Evolutionary conservation across 2,329 filamentous ascomycete genomes (phyloP).

Genomic region (Drechmeria coniospora): DNA sequence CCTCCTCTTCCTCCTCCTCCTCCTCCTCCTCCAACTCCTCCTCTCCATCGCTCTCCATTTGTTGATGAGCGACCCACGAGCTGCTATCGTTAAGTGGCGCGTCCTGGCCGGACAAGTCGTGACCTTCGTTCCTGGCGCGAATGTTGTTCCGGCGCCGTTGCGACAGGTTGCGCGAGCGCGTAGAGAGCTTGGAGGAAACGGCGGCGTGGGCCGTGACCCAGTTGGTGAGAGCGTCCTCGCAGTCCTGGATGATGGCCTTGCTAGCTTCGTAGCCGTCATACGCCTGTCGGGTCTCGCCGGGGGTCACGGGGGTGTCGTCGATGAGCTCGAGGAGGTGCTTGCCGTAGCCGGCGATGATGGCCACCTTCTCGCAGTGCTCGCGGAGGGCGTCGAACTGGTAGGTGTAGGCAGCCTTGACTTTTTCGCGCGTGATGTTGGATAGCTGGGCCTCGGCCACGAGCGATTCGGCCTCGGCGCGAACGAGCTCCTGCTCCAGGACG

Average conservation of each 20-base stretch:
- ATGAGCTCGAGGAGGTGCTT: slow-evolving; percentile 97
- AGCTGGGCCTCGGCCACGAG: slow-evolving; percentile 95
- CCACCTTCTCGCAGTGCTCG: slow-evolving; percentile 95
- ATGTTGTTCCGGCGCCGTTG: slow-evolving; percentile 67
- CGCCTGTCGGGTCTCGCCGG: slow-evolving; percentile 85
- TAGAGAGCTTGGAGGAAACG: slow-evolving; percentile 75
- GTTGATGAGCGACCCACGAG: slow-evolving; percentile 80
- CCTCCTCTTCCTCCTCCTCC: slow-evolving; percentile 48
- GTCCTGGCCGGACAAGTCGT: slow-evolving; percentile 75
- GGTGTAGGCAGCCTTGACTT: slow-evolving; percentile 94
- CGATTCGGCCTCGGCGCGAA: slow-evolving; percentile 96
- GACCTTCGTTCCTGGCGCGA: slow-evolving; percentile 48
- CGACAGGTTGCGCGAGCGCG: slow-evolving; percentile 73
- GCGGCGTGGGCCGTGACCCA: slow-evolving; percentile 88
- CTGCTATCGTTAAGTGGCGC: slow-evolving; percentile 61
- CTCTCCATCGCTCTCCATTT: slow-evolving; percentile 48
- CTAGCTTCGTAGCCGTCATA: slow-evolving; percentile 98
- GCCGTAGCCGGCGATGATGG: slow-evolving; percentile 92
- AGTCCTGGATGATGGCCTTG: slow-evolving; percentile 98
- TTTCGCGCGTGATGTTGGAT: slow-evolving; percentile 98
- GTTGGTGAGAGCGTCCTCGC: slow-evolving; percentile 91
- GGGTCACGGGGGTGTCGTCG: slow-evolving; percentile 92
- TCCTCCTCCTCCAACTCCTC: slow-evolving; percentile 49
- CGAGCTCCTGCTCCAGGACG: slow-evolving; percentile 94
- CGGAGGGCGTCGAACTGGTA: slow-evolving; percentile 97